phyloP scores from a whole-genome alignment of 148 eudicot genomes.

The Pharnaceum exiguum region DNA sequence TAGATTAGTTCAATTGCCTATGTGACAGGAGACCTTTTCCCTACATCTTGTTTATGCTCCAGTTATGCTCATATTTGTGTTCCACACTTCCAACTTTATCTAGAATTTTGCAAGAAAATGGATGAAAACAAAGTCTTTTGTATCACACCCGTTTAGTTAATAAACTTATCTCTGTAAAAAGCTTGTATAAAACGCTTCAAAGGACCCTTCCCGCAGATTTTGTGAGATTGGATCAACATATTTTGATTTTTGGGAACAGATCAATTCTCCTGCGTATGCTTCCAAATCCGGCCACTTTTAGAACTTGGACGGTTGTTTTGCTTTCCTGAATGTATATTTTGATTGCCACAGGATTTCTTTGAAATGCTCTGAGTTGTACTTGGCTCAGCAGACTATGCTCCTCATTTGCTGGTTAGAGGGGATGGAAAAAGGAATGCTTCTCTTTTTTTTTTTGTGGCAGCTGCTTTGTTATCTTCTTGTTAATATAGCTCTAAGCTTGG shows the following conservation, averaged over 20 bases:
- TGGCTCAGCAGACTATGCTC: conserved; percentile 47
- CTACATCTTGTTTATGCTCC: no score
- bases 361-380: conserved; percentile 84
- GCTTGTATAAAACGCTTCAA: conserved; percentile 33
- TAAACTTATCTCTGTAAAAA: conserved; percentile 4
- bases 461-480: no score
- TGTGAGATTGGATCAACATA: conserved; percentile 73
- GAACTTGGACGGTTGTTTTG: neutral
- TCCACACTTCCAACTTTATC: no score
- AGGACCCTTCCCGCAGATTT: conserved; percentile 55
- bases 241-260: conserved; percentile 94
- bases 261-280: conserved; percentile 78
- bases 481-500: conserved; percentile 68
- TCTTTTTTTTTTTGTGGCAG: neutral
- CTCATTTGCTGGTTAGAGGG: conserved; percentile 68
- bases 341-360: conserved; percentile 71
- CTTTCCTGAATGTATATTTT: conserved; percentile 3
- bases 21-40: no score
- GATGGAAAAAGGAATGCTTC: conserved; percentile 61
- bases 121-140: no score
- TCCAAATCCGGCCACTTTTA: neutral
- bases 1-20: no score
- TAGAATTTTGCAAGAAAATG: no score
- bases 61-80: no score
- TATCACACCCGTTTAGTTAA: no score